Evolutionary conservation across 371 early-diverging fungal genomes (phyloP).

Genomic region (Rhizopus delemar): DNA sequence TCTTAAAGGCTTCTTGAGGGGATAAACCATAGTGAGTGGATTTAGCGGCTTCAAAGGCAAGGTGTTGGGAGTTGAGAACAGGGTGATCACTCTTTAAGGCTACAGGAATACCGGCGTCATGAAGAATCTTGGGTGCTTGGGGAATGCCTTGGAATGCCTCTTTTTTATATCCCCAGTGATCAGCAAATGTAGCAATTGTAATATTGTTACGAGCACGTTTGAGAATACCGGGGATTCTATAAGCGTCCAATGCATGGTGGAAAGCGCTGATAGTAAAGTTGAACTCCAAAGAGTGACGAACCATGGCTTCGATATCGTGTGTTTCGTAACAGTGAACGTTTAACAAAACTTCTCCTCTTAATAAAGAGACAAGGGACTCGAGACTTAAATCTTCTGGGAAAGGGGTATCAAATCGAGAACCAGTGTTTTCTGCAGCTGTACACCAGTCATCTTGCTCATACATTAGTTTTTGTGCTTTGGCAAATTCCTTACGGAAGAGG

Average conservation of each 20-base stretch:
- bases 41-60: conserved; percentile 77
- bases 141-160: conserved; percentile 73
- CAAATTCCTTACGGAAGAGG: conserved; percentile 65
- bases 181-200: conserved; percentile 69
- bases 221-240: conserved; percentile 68
- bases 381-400: conserved; percentile 69
- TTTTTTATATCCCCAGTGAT: conserved; percentile 74
- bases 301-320: conserved; percentile 72
- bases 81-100: conserved; percentile 81
- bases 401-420: conserved; percentile 32
- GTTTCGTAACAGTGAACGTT: conserved; percentile 79
- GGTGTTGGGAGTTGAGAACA: conserved; percentile 68
- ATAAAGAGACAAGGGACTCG: conserved; percentile 65
- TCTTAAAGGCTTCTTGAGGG: conserved; percentile 57
- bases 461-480: conserved; percentile 56
- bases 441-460: conserved; percentile 82
- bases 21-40: conserved; percentile 71
- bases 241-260: conserved; percentile 84
- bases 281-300: conserved; percentile 75
- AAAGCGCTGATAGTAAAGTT: conserved; percentile 75
- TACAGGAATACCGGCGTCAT: conserved; percentile 67
- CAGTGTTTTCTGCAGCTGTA: conserved; percentile 41
- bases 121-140: conserved; percentile 59
- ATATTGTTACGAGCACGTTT: conserved; percentile 65
- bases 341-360: conserved; percentile 71